phyloP scores from a whole-genome alignment of 257 asterid genomes.

The Penstemon barbatus region DNA sequence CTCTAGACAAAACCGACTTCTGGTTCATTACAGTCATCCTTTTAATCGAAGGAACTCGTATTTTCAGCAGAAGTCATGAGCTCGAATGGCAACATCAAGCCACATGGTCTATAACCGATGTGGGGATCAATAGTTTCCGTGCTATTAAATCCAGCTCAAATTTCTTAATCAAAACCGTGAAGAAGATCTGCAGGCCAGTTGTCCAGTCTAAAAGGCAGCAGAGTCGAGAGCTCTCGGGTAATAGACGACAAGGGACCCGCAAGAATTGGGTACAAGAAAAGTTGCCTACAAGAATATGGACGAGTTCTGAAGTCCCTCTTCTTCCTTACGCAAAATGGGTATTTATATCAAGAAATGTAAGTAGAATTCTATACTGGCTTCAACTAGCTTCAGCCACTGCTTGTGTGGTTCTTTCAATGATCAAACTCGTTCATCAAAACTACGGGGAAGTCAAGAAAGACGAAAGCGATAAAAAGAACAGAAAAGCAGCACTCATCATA shows the following conservation, averaged over 20 bases:
- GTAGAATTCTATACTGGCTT: slow-evolving; percentile 74
- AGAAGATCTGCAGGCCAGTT: slow-evolving; percentile 31
- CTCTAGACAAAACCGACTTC: slow-evolving; percentile 74
- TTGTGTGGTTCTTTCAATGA: slow-evolving; percentile 68
- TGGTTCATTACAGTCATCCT: slow-evolving; percentile 87
- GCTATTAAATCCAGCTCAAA: slow-evolving; percentile 60
- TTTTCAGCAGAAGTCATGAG: slow-evolving; percentile 89
- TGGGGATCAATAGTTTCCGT: slow-evolving; percentile 66
- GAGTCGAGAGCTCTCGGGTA: slow-evolving; percentile 39
- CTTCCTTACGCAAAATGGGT: slow-evolving; percentile 72
- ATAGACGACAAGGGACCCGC: slow-evolving; percentile 15
- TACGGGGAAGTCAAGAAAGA: slow-evolving; percentile 62
- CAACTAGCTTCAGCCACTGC: slow-evolving; percentile 78
- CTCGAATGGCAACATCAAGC: slow-evolving; percentile 97
- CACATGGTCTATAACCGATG: slow-evolving; percentile 74
- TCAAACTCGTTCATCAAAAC: slow-evolving; percentile 56
- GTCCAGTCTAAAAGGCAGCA: slow-evolving; percentile 22
- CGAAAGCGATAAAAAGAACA: slow-evolving; percentile 62
- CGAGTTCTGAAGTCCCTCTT: slow-evolving; percentile 75
- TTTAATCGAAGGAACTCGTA: slow-evolving; percentile 70
- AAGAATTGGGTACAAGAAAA: slow-evolving; percentile 38
- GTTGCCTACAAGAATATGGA: slow-evolving; percentile 62
- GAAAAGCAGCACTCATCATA: slow-evolving; percentile 64
- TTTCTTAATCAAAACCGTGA: slow-evolving; percentile 30
- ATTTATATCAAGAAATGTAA: slow-evolving; percentile 66